These are phyloP conservation scores for Stenocarpella maydis DNA, from an alignment of 2,329 filamentous ascomycete genomes.

Conservation along the genomic window DNA sequence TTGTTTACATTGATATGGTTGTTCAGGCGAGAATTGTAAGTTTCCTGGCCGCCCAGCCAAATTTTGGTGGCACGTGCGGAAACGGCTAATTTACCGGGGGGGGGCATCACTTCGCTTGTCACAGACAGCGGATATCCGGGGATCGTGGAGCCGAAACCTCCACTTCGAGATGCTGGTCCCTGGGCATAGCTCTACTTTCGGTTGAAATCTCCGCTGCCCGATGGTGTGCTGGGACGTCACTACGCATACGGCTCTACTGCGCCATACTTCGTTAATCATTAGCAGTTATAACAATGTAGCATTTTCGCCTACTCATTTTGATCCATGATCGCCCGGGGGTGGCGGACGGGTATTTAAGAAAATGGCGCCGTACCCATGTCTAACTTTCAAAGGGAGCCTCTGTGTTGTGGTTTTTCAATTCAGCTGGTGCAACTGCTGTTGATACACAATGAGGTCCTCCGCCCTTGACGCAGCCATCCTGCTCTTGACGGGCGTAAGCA, in stretches of 20 bases:
- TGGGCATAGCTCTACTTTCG: not conserved
- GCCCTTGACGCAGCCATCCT: slow-evolving; percentile 7
- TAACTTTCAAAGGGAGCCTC: not conserved
- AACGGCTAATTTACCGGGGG: too few relatives aligned
- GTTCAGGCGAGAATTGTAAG: too few relatives aligned
- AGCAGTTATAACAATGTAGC: slow-evolving; percentile 2
- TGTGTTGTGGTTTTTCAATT: not conserved
- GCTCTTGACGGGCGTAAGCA: not conserved
- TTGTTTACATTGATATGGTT: too few relatives aligned
- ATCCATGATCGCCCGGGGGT: not conserved
- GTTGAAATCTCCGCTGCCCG: slow-evolving; percentile 21
- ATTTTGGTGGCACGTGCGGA: too few relatives aligned
- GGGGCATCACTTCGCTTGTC: too few relatives aligned
- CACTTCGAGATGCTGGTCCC: slow-evolving; percentile 1
- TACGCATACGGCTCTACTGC: not conserved
- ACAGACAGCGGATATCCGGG: slow-evolving; percentile 8
- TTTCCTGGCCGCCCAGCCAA: too few relatives aligned
- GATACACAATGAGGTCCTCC: slow-evolving; percentile 16
- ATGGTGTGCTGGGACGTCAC: not conserved
- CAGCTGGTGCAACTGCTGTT: not conserved
- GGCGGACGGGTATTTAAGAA: not conserved
- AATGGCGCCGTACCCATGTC: not conserved
- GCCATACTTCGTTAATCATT: not conserved
- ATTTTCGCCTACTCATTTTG: not conserved
- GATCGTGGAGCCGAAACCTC: slow-evolving; percentile 17